Base-by-base conservation (phyloP, 78 protist genomes). In the Guillardia theta region DNA sequence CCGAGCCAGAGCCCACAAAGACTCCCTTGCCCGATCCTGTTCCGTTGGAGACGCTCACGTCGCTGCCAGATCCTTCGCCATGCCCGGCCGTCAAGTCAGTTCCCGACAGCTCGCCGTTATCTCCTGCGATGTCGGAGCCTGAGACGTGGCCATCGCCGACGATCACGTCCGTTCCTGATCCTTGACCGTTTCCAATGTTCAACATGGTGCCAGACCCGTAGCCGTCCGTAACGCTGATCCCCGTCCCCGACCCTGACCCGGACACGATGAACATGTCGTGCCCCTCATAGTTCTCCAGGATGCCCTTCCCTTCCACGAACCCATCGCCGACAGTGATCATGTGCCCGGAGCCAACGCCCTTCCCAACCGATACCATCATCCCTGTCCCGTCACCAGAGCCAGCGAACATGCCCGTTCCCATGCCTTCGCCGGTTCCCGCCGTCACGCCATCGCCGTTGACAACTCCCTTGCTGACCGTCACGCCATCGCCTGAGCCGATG, bases 71-170 rank as follows among this genome's bases (percentile, higher is more conserved):
- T 36, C 90, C 90, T 43, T 70, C 41, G 0, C 90, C 90, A n/a
- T 78, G 90, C 6, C 90, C 90, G 18, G 90, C 90, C 10, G 90
- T 78, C 90, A 78, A 30, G 48, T 78, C 90, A 8, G 90, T 78
- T 27, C 90, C 90, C 45, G 90, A 78, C 37, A 78, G 90, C 90
- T 78, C 90, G 90, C 90, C 90, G 90, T 78, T 78, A n/a, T 78
- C 90, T 10, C 90, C 90, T 18, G 90, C 90, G 18, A 78, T 43
- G 90, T 78, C 90, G 15, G 48, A 6, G 53, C 90, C 90, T 22
- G 47, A 78, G 43, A 78, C 90, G 90, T 78, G 90, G 15, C 90
- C 90, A 43, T 78, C 90, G 10, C 90, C 90, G 18, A 78, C 90
- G 33, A 78, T 48, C 44, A 78, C 90, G 48, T 78, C 44, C 41